phyloP scores from a whole-genome alignment of 768 basidiomycete species.

The Amanita rubescens region DNA sequence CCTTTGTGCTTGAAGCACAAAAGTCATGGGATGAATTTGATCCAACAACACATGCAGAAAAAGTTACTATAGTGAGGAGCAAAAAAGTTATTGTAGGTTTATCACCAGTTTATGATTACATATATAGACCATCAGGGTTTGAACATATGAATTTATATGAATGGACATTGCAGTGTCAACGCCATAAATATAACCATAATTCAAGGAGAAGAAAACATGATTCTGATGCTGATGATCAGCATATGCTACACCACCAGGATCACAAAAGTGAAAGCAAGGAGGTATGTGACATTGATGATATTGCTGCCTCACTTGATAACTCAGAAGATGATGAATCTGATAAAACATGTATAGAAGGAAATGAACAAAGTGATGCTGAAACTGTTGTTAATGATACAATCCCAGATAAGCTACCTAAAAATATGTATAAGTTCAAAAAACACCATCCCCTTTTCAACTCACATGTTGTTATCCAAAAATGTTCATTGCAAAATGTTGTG shows the following conservation, averaged over 20 bases:
- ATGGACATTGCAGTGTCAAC: constrained; percentile 14
- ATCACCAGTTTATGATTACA: constrained; percentile 16
- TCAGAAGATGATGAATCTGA: too few relatives aligned
- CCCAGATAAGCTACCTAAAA: constrained; percentile 17
- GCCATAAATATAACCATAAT: constrained; percentile 4
- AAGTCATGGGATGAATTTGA: background rate
- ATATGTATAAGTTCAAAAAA: constrained; percentile 18
- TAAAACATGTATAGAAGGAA: too few relatives aligned
- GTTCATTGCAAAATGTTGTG: constrained; percentile 6
- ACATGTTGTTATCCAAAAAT: background rate
- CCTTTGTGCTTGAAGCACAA: constrained; percentile 16
- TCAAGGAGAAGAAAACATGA: constrained; percentile 1
- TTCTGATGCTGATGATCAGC: background rate
- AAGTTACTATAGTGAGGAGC: constrained; percentile 14
- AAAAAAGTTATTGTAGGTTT: constrained; percentile 14
- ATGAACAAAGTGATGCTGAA: too few relatives aligned
- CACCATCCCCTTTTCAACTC: constrained; percentile 1
- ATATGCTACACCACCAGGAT: too few relatives aligned
- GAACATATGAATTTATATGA: constrained; percentile 22
- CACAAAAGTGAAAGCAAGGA: too few relatives aligned
- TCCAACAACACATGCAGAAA: constrained; percentile 7
- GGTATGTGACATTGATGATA: too few relatives aligned
- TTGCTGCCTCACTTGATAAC: too few relatives aligned
- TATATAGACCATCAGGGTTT: constrained; percentile 15
- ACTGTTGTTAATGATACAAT: background rate